Evolutionary conservation across 2,329 filamentous ascomycete genomes (phyloP).

Genomic region (Alternaria tenuissima): DNA sequence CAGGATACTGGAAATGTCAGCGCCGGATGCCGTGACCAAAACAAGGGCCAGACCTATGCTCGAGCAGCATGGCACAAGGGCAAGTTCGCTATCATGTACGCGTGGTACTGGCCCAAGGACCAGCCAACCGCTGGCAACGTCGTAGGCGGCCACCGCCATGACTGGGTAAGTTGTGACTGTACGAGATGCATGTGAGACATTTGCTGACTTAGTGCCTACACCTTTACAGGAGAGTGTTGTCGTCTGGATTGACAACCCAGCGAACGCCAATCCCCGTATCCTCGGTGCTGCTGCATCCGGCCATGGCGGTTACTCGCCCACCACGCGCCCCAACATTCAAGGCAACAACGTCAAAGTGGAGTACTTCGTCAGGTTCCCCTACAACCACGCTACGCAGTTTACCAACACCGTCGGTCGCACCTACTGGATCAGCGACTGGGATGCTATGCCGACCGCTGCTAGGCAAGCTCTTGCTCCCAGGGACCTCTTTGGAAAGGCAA

Average conservation of each 20-base stretch:
- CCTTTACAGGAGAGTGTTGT: background rate
- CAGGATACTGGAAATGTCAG: background rate
- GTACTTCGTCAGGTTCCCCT: background rate
- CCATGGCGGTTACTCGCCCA: background rate
- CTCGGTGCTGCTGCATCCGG: background rate
- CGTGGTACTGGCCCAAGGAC: constrained; percentile 10
- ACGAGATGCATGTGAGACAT: background rate
- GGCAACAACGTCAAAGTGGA: background rate
- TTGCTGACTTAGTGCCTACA: background rate
- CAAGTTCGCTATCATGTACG: constrained; percentile 9
- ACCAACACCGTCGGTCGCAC: constrained; percentile 1
- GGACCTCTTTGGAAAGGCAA: background rate
- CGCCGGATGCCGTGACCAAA: background rate
- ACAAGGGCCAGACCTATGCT: constrained; percentile 4
- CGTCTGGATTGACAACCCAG: background rate
- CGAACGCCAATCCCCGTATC: background rate
- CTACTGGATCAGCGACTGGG: constrained; percentile 6
- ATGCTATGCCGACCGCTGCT: background rate
- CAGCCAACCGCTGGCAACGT: constrained; percentile 1
- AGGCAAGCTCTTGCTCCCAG: background rate
- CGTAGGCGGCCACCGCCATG: constrained; percentile 3
- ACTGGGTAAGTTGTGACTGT: background rate
- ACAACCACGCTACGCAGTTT: background rate
- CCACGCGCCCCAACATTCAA: background rate
- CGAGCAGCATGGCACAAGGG: constrained; percentile 7